Base-by-base conservation (phyloP, 1,284 basidiomycete genomes). In the Naganishia sp. region DNA sequence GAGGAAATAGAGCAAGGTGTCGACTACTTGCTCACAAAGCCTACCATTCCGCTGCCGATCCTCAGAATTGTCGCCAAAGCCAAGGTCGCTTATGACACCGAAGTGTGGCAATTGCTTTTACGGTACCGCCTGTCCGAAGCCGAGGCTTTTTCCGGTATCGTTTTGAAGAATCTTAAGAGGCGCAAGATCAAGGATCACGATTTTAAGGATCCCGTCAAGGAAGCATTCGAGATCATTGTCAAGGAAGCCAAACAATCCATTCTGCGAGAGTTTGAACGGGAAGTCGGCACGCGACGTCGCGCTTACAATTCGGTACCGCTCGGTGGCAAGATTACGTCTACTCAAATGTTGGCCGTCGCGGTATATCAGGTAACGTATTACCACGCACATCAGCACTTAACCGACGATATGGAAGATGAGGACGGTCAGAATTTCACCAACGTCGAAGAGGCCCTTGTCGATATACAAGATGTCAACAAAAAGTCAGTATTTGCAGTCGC, bases 31-130 rank as follows among this genome's bases (percentile, higher is more conserved):
- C 68, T 68, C 18, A 67, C 71, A 0, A 60, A 74, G n/a, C 68
- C 74, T 43, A 55, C 55, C 1, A 53, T 78, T 11, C 50, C 76
- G 11, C 69, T 72, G 4, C 63, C 69, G 3, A 71, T 79, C n/a
- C 63, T 75, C 43, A 75, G 75, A 2, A 68, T 74, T 54, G 69
- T 72, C 15, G 75, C 74, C 68, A 71, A 73, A 50, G 49, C 63
- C 39, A 67, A 75, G 60, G 55, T 71, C 44, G 55, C 65, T 16
- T 45, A 60, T 15, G 69, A 68, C 21, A 25, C 65, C 60, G 61
- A 59, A 21, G 49, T 63, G 16, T 52, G 44, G 49, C 59, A 28
- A 15, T 36, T 64, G 52, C 21, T 52, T 31, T 23, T 63, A 36
- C 67, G 70, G n/a, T 72, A 68, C 45, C 45, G 64, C 3, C 49